These are phyloP conservation scores for Lachnellula hyalina DNA, from an alignment of 2,329 filamentous ascomycete genomes.

Conservation along the genomic window DNA sequence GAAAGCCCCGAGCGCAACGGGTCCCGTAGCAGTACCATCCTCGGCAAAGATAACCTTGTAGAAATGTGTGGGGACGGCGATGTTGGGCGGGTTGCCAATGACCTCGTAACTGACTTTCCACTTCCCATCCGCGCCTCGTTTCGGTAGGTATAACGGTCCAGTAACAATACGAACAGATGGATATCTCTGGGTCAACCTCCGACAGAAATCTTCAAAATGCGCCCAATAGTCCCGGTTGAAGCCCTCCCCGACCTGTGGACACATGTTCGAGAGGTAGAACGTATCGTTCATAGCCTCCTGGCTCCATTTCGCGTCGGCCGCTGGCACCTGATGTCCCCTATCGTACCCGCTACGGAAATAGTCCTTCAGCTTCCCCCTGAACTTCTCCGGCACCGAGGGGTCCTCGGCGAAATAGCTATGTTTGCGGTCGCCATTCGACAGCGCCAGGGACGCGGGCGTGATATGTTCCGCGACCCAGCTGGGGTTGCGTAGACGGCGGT, in stretches of 20 bases:
- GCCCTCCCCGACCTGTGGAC: slow-evolving; percentile 93
- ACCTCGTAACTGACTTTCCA: slow-evolving; percentile 96
- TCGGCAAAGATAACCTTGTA: slow-evolving; percentile 99
- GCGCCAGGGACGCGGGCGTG: slow-evolving; percentile 74
- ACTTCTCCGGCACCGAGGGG: slow-evolving; percentile 69
- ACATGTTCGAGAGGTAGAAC: slow-evolving; percentile 94
- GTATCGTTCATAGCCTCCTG: slow-evolving; percentile 94
- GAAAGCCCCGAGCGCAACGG: slow-evolving; percentile 87
- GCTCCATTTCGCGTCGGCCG: slow-evolving; percentile 93
- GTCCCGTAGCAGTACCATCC: slow-evolving; percentile 63
- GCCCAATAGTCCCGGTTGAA: slow-evolving; percentile 99
- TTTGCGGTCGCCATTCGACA: slow-evolving; percentile 74
- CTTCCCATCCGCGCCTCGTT: slow-evolving; percentile 79
- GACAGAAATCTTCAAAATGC: slow-evolving; percentile 96
- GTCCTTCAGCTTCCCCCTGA: slow-evolving; percentile 85
- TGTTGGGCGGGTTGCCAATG: slow-evolving; percentile 86
- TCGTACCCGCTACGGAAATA: slow-evolving; percentile 95
- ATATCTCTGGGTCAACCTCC: slow-evolving; percentile 72
- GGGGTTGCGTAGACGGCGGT: slow-evolving; percentile 86
- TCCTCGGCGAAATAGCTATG: slow-evolving; percentile 83
- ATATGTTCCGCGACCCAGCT: slow-evolving; percentile 97
- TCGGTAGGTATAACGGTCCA: slow-evolving; percentile 87
- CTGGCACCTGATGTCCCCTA: slow-evolving; percentile 92
- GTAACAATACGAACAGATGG: slow-evolving; percentile 88
- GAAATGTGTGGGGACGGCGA: slow-evolving; percentile 96